Evolutionary conservation across 106 monocot genomes (phyloP).

Genomic region (Dendrobium chrysotoxum): DNA sequence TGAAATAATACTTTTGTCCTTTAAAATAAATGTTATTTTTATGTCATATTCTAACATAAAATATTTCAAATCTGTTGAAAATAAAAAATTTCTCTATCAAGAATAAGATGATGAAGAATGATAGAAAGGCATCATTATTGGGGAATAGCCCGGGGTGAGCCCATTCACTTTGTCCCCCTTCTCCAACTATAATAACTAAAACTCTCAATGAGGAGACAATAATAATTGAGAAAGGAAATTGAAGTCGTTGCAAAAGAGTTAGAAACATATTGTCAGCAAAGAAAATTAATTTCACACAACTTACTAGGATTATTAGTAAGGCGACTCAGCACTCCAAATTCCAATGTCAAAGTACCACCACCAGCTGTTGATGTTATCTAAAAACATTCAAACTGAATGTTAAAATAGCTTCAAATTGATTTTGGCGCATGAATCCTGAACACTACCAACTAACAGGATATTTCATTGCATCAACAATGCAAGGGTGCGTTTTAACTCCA

Average conservation of each 20-base stretch:
- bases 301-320: slow-evolving; percentile 81
- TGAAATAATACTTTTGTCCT: no score
- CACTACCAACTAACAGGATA: neutral
- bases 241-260: neutral
- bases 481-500: neutral
- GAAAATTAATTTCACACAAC: slow-evolving; percentile 11
- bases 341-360: slow-evolving; percentile 95
- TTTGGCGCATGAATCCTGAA: neutral
- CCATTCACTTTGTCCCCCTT: neutral
- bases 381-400: slow-evolving; percentile 11
- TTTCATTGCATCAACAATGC: neutral
- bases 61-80: no score
- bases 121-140: neutral
- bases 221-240: neutral
- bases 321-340: slow-evolving; percentile 91
- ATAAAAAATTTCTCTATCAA: no score
- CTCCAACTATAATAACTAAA: neutral
- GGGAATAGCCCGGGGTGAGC: neutral
- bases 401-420: slow-evolving; percentile 5
- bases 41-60: no score
- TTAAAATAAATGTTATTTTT: no score
- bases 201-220: neutral
- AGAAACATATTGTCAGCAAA: neutral
- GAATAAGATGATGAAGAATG: no score
- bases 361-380: slow-evolving; percentile 99